Conservation (phyloP, 768 basidiomycete species). For the Pluteus cervinus region DNA sequence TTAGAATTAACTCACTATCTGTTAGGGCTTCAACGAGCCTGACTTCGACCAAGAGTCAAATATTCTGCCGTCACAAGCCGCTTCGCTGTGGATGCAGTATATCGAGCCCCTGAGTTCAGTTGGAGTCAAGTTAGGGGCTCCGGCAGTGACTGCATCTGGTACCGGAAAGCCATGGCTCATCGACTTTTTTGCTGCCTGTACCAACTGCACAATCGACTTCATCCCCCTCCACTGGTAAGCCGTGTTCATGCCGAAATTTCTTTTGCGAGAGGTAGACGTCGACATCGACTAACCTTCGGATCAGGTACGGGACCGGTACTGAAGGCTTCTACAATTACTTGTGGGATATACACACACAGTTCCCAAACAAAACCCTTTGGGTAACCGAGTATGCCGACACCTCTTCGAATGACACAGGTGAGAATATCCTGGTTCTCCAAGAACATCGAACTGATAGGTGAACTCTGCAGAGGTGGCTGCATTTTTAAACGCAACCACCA, state of each 20-base stretch:
- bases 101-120: constrained; percentile 47
- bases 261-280: constrained; percentile 22
- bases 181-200: constrained; percentile 48
- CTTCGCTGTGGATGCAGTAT: constrained; percentile 51
- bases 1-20: constrained; percentile 7
- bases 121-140: constrained; percentile 50
- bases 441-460: no score
- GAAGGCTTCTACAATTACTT: constrained; percentile 51
- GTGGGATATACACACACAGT: constrained; percentile 44
- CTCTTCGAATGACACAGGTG: constrained; percentile 36
- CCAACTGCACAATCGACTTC: constrained; percentile 43
- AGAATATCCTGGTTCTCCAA: no score
- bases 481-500: constrained; percentile 54
- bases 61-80: constrained; percentile 36
- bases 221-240: constrained; percentile 42
- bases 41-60: constrained; percentile 48
- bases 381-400: constrained; percentile 61
- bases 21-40: constrained; percentile 40
- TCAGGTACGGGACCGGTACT: constrained; percentile 53
- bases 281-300: not conserved
- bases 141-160: constrained; percentile 47
- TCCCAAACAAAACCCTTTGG: constrained; percentile 50
- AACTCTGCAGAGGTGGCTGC: constrained; percentile 37
- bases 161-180: constrained; percentile 50
- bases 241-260: constrained; percentile 19